phyloP scores from a whole-genome alignment of 495 filamentous ascomycete genomes.

The Diplogelasinospora grovesii region DNA sequence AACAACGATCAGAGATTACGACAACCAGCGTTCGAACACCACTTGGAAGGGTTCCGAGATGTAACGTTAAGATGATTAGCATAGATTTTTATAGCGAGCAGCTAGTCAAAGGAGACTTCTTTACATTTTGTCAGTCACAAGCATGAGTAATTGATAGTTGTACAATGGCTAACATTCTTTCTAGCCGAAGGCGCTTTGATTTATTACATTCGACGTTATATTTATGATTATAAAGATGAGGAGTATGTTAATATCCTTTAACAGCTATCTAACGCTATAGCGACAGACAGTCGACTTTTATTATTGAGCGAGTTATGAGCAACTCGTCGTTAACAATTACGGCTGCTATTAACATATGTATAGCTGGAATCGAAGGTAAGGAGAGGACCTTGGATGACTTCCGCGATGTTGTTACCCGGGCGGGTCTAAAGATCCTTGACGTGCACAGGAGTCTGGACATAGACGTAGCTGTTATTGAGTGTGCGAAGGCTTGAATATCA shows the following conservation, averaged over 20 bases:
- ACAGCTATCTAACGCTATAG: conserved; percentile 14
- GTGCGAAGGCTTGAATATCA: conserved; percentile 7
- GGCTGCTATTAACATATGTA: conserved; percentile 16
- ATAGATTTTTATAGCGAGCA: conserved; percentile 26
- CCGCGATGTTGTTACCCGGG: background rate
- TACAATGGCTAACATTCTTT: no score
- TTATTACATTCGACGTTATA: conserved; percentile 25
- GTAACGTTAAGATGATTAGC: conserved; percentile 16
- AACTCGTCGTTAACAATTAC: conserved; percentile 12
- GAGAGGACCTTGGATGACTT: conserved; percentile 10
- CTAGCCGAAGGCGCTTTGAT: conserved; percentile 26
- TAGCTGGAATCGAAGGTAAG: conserved; percentile 15
- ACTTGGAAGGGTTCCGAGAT: no score
- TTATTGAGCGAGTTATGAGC: conserved; percentile 24
- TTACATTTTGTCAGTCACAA: conserved; percentile 2
- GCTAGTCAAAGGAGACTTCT: conserved; percentile 26
- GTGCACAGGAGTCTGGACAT: conserved; percentile 2
- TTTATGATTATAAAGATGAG: conserved; percentile 28
- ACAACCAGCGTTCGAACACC: no score
- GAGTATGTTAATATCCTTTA: conserved; percentile 22
- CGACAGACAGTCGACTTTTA: conserved; percentile 21
- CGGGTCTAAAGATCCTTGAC: conserved; percentile 17
- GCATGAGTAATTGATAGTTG: no score
- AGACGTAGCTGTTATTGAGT: conserved; percentile 11
- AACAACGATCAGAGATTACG: no score